Evolutionary conservation across 2,329 filamentous ascomycete species (phyloP).

Genomic region (Parastagonospora avenae): DNA sequence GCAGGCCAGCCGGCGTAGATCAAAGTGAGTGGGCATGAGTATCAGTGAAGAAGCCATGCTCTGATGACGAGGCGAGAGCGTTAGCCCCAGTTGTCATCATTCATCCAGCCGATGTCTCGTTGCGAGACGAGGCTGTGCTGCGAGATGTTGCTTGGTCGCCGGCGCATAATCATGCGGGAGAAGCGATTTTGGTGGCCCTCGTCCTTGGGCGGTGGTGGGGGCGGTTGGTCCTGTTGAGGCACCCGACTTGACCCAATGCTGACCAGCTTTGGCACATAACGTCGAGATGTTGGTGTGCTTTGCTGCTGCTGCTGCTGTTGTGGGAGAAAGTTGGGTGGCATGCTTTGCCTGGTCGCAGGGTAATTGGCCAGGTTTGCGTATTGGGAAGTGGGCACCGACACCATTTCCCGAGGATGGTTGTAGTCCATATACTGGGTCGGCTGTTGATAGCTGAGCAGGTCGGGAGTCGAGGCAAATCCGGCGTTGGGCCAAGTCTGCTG

Average conservation of each 20-base stretch:
- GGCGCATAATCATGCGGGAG: constrained; percentile 42
- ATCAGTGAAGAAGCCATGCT: not conserved
- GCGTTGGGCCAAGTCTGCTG: constrained; percentile 39
- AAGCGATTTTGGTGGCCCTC: constrained; percentile 41
- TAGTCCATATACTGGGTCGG: constrained; percentile 39
- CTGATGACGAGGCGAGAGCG: not conserved
- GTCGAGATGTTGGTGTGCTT: constrained; percentile 27
- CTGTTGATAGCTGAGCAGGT: constrained; percentile 42
- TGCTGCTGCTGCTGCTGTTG: constrained; percentile 23
- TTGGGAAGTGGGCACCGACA: constrained; percentile 41
- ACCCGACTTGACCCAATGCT: constrained; percentile 38
- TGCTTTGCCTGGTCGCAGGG: constrained; percentile 37
- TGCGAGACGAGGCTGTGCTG: constrained; percentile 42
- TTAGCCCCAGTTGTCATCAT: constrained; percentile 44
- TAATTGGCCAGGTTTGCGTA: constrained; percentile 42
- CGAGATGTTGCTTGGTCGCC: constrained; percentile 45
- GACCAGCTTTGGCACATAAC: constrained; percentile 42
- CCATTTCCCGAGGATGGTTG: constrained; percentile 37
- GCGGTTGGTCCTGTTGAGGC: constrained; percentile 37
- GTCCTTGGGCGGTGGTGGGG: constrained; percentile 44
- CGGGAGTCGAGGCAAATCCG: constrained; percentile 43
- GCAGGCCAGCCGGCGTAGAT: constrained; percentile 33
- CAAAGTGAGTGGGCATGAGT: not conserved
- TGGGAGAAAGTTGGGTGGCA: constrained; percentile 40
- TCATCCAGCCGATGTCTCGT: constrained; percentile 42